phyloP scores from a whole-genome alignment of 768 basidiomycete species.

The Hericium alpestre region DNA sequence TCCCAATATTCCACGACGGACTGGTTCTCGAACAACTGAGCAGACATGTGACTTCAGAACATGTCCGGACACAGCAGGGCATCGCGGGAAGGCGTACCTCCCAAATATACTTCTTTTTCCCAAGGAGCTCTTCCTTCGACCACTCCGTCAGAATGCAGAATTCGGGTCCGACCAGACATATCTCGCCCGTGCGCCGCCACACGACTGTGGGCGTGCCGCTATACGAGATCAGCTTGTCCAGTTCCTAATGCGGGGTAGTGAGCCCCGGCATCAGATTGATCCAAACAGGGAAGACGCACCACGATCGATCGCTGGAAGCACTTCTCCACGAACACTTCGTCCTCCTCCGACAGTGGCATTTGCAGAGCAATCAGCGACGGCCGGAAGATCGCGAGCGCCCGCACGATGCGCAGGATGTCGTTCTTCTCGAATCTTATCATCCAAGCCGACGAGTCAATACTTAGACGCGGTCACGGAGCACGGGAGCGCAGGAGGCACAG shows the following conservation, averaged over 20 bases:
- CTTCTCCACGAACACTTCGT: slow-evolving; percentile 92
- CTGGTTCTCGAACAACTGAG: slow-evolving; percentile 86
- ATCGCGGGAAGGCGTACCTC: slow-evolving; percentile 34
- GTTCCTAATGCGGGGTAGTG: slow-evolving; percentile 45
- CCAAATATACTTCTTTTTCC: slow-evolving; percentile 50
- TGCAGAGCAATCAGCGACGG: slow-evolving; percentile 96
- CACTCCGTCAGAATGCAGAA: slow-evolving; percentile 92
- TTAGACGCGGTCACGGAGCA: neutral
- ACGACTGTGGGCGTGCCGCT: slow-evolving; percentile 96
- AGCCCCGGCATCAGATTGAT: slow-evolving; percentile 5
- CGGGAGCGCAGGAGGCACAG: neutral
- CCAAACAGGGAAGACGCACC: slow-evolving; percentile 33
- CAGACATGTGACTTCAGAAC: neutral
- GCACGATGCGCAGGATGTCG: slow-evolving; percentile 88
- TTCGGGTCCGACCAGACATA: slow-evolving; percentile 92
- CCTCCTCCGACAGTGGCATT: slow-evolving; percentile 94
- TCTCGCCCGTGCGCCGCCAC: slow-evolving; percentile 97
- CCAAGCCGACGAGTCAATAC: neutral
- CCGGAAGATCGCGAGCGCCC: slow-evolving; percentile 87
- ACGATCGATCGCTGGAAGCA: slow-evolving; percentile 91
- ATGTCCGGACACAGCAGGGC: neutral
- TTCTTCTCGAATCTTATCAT: slow-evolving; percentile 80
- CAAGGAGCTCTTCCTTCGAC: slow-evolving; percentile 72
- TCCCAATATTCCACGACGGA: slow-evolving; percentile 96
- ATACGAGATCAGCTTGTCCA: slow-evolving; percentile 94